Percentiles rank a stretch among this genome's conserved stretches.
phyloP scores from a whole-genome alignment of 805 yeast genomes.

The Isabelozyma heimii region DNA sequence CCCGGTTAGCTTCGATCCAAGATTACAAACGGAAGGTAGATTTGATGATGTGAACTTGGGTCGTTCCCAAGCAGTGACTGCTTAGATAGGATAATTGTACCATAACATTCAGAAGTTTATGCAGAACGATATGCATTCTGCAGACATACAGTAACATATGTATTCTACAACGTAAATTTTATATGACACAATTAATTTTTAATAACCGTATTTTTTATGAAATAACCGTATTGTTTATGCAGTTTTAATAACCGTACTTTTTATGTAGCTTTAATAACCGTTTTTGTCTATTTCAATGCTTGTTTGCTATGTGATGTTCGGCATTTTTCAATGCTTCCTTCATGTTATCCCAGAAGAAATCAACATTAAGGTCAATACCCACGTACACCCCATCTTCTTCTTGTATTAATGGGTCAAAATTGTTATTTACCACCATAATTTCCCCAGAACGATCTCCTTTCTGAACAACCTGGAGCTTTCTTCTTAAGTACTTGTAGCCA shows the following conservation, averaged over 20 bases:
- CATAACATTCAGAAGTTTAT: too few species aligned
- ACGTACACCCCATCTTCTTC: slow-evolving; percentile 13
- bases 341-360: slow-evolving; percentile 13
- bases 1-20: not conserved
- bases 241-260: too few species aligned
- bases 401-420: slow-evolving; percentile 6
- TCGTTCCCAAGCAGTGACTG: not conserved
- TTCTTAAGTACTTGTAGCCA: slow-evolving; percentile 23
- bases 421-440: slow-evolving; percentile 8
- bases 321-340: slow-evolving; percentile 15
- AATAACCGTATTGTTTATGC: too few species aligned
- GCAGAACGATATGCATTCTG: too few species aligned
- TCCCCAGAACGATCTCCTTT: slow-evolving; percentile 33
- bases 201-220: too few species aligned
- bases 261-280: too few species aligned
- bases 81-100: not conserved
- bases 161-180: not conserved
- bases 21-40: not conserved
- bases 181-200: not conserved
- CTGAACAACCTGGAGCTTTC: slow-evolving; percentile 19
- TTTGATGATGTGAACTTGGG: not conserved
- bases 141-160: not conserved
- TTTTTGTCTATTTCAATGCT: too few species aligned
- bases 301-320: slow-evolving; percentile 6
- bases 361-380: slow-evolving; percentile 11